Evolutionary conservation across 768 basidiomycete genomes (phyloP), one percentile per base, ranked within the genome.

Genomic region (Leccinum imitatum): DNA sequence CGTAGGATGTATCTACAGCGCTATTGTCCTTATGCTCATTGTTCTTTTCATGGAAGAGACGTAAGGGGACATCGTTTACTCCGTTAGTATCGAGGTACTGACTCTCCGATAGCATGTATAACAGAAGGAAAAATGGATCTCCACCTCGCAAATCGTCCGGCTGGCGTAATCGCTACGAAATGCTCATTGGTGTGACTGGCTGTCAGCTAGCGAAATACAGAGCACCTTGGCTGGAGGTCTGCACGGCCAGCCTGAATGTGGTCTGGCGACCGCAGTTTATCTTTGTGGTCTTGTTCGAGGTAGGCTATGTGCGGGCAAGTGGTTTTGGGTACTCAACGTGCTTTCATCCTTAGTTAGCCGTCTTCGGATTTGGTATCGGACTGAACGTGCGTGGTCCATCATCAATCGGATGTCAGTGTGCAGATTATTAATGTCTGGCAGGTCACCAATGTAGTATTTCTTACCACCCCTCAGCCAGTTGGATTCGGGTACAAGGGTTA

Each of bases 391-490:
- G 77, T 55, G 15, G 8, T 14, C 33, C 33, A 35, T 4, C 13
- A 6, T 37, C 41, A n/a, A 1, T 33, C 6, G 10, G 30, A 35
- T 6, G 39, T 3, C 13, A 19, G 5, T 13, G 10, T 25, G 10
- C 9, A n/a, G 11, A 33, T 33, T 13, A 13, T 13, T 33, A 33
- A 33, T 33, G 33, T 33, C 33, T 33, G 0, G 6, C 58, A 83
- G 78, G 80, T 82, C 17, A 85, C 84, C 8, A 82, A 81, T 51
- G 82, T 79, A 0, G 81, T 84, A 4, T 85, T 85, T 68, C 69
- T 84, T 4, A 82, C 78, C 4, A 71, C 73, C 2, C 80, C 81
- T 0, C 63, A 71, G 0, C 82, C 83, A 0, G 60, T 72, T 5
- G 84, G 82, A 1, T 85, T 79, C 57, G 81, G 80, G 1, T 80